These are phyloP conservation scores for Umbellularia californica DNA, from an alignment of 164 flowering plant species.

Conservation along the genomic window DNA sequence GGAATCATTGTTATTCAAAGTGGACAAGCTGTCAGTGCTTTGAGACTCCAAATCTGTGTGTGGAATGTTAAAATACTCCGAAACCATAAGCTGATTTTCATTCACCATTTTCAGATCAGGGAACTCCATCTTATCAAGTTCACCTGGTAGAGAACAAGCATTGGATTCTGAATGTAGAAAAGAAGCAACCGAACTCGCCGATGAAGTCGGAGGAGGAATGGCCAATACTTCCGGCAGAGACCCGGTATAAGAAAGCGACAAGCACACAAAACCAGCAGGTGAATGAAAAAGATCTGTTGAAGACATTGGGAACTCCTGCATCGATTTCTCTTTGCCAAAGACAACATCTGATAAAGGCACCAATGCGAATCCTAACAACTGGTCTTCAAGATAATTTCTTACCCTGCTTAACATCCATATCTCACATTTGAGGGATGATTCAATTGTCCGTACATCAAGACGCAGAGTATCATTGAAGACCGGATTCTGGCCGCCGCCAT, in stretches of 20 bases:
- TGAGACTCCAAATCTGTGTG: conserved; percentile 45
- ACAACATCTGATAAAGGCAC: conserved; percentile 77
- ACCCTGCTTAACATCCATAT: conserved; percentile 96
- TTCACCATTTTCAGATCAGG: conserved; percentile 79
- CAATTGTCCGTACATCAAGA: conserved; percentile 52
- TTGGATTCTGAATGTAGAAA: conserved; percentile 28
- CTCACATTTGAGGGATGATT: conserved; percentile 83
- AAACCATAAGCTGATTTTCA: conserved; percentile 81
- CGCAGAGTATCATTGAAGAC: conserved; percentile 68
- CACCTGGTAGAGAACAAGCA: conserved; percentile 33
- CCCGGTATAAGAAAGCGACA: conserved; percentile 65
- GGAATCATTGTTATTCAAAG: conserved; percentile 42
- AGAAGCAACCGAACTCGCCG: conserved; percentile 18
- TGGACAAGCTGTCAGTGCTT: conserved; percentile 43
- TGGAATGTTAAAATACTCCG: conserved; percentile 59
- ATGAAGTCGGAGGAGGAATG: conserved; percentile 29
- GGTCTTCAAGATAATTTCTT: conserved; percentile 85
- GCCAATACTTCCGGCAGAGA: conserved; percentile 65
- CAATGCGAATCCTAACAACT: conserved; percentile 79
- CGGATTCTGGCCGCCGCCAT: conserved; percentile 92
- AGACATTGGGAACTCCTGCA: conserved; percentile 78
- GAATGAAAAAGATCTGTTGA: conserved; percentile 97
- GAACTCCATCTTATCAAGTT: conserved; percentile 74
- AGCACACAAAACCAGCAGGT: conserved; percentile 80
- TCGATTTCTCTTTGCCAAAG: conserved; percentile 50